These are phyloP conservation scores for Aegilops umbellulata DNA, from an alignment of 176 grass and related monocot species.

Conservation along the genomic window DNA sequence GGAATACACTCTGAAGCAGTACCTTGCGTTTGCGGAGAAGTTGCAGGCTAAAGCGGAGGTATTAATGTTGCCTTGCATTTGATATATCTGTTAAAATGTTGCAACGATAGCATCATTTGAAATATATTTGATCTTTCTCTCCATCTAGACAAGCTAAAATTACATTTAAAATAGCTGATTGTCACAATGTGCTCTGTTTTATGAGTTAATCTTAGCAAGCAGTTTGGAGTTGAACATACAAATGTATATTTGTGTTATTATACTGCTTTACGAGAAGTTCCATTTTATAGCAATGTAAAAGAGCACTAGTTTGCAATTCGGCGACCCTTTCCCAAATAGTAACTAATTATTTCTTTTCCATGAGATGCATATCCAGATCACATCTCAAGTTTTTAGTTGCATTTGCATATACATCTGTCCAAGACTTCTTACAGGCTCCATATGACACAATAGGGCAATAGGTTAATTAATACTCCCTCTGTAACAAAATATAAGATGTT, in stretches of 20 bases:
- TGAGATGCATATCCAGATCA: not conserved
- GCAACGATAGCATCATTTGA: not conserved
- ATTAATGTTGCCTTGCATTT: not conserved
- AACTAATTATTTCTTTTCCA: not conserved
- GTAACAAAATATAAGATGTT: too few relatives aligned
- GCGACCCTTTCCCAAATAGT: not conserved
- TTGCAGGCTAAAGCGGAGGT: conserved; percentile 80
- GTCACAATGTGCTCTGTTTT: not conserved
- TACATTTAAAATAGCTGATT: not conserved
- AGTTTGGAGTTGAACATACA: not conserved
- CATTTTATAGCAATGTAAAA: not conserved
- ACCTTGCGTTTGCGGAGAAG: conserved; percentile 77
- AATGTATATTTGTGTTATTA: not conserved
- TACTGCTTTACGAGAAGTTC: not conserved
- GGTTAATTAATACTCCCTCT: not conserved
- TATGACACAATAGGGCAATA: not conserved
- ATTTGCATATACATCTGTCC: not conserved
- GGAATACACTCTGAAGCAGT: conserved; percentile 92
- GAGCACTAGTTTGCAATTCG: not conserved
- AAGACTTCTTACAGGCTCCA: not conserved
- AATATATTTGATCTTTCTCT: not conserved
- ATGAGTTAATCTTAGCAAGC: not conserved
- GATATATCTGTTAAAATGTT: conserved; percentile 14
- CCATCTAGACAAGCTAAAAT: not conserved
- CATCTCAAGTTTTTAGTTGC: not conserved